Base-by-base conservation (phyloP, 305 asterid species). In the Euphrasia arctica region DNA sequence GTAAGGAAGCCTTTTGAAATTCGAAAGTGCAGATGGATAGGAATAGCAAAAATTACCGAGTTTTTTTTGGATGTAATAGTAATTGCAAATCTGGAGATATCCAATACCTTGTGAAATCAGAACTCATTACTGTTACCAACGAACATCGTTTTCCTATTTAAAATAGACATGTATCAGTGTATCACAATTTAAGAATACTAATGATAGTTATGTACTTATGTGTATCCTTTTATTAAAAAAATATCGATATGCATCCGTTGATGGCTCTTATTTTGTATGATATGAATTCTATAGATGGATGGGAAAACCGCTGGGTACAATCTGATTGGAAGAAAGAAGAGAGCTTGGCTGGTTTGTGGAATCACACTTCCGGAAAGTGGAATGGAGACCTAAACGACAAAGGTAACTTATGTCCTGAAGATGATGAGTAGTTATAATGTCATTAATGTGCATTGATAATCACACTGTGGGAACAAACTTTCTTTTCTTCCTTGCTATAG, bases 271-370 rank as follows among this genome's bases (percentile, higher is more conserved):
- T 42, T 64, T 58, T 54, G 25, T 64, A 10, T 60, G 63, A 47
- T 70, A 18, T 18, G 14, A 43, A 60, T 42, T 39, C 10, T 48
- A 15, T 31, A 93, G 99, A 85, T 74, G 97, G 90, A 64, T 94
- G 97, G 99, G 97, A 88, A 74, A 83, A 74, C 42, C 74, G 87
- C 52, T 94, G 99, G 99, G 96, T 94, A 58, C 85, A 85, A 75
- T 94, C 99, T 27, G 97, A 94, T 51, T 94, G 99, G 99, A 94
- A 90, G 85, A 94, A 77, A 64, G 97, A 94, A 18, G 97, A 94
- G 25, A 88, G 81, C 79, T 49, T 72, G 70, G 99, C 96, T 27
- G 99, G 99, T 1, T 96, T 85, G 78, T 94, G 97, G 99, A 94
- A 94, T 74, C 79, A 75, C 84, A 94, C 99, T 15, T 77, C 99